Base-by-base conservation (phyloP, 495 filamentous ascomycete genomes). In the Talaromyces nanjingensis region DNA sequence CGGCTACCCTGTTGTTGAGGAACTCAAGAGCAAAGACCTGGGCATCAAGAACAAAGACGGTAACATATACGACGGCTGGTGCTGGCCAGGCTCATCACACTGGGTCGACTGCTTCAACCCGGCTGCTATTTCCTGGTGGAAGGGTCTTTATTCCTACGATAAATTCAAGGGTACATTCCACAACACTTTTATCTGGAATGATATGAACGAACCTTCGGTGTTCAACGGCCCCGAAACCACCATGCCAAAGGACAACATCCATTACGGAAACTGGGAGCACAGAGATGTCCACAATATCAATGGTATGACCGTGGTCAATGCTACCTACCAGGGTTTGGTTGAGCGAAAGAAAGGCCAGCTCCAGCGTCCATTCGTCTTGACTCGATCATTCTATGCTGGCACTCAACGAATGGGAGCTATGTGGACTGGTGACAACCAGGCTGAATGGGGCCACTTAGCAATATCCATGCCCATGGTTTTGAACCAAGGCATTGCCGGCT, bases 141-240 rank as follows among this genome's bases (percentile, higher is more conserved):
- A 82, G 52, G 74, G 79, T 12, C 84, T 97, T 7, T 97, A 96
- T 82, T 88, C 89, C 66, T 97, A 92, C 69, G 87, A 91, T 70
- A 83, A 74, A 52, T 97, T 96, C 81, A 89, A 90, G 72, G 91
- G 91, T 56, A 87, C 91, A 4, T 81, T 87, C 68, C 75, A 86
- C 42, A 98, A 97, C 71, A 84, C 89, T 4, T 97, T 91, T 78
- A 87, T 98, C 71, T 98, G 94, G 94, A 98, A 98, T 74, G 94
- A 98, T 71, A 98, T 98, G 94, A 98, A 97, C 69, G 94, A 98
- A 77, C 94, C 94, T 0, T 97, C 94, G 0, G 94, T 98, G 7
- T 98, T 98, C 80, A 96, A 97, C 71, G 94, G 94, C 0, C 94
- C 94, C 0, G 94, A 98, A 73, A 96, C 91, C 11, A 93, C 93